Evolutionary conservation across 345 rosid species (phyloP).

Genomic region (Linum usitatissimum): DNA sequence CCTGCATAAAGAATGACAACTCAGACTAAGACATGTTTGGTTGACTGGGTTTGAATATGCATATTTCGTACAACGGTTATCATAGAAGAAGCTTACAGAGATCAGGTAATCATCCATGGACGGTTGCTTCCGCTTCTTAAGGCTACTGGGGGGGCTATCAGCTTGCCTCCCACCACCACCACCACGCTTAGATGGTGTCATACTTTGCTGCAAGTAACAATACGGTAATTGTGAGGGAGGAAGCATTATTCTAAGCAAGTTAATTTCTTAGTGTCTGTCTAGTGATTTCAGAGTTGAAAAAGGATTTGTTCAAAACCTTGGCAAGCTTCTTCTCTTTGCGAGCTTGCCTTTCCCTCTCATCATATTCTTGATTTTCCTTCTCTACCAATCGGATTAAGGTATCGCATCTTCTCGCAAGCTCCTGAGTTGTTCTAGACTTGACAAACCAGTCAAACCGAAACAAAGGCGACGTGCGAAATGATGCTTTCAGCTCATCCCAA

Average conservation of each 20-base stretch:
- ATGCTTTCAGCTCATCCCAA: constrained; percentile 95
- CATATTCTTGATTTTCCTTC: constrained; percentile 96
- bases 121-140: constrained; percentile 71
- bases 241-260: no score
- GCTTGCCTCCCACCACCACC: constrained; percentile 44
- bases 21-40: not conserved
- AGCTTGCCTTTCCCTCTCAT: constrained; percentile 95
- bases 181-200: constrained; percentile 66
- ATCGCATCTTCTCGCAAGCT: constrained; percentile 93
- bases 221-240: not conserved
- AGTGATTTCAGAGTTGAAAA: not conserved
- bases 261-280: no score
- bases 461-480: constrained; percentile 68
- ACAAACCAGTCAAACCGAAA: constrained; percentile 98
- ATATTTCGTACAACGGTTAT: not conserved
- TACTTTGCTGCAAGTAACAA: constrained; percentile 23
- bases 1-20: constrained; percentile 25
- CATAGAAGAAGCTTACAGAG: constrained; percentile 32
- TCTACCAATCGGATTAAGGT: constrained; percentile 88
- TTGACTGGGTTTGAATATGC: not conserved
- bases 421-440: constrained; percentile 88
- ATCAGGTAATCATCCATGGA: constrained; percentile 79
- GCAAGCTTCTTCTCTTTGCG: constrained; percentile 97
- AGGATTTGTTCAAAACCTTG: constrained; percentile 34
- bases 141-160: constrained; percentile 55